Percentiles rank a stretch among this genome's conserved stretches.
These are phyloP conservation scores for Lentinula detonsa DNA, from an alignment of 768 basidiomycete genomes.

Conservation along the genomic window DNA sequence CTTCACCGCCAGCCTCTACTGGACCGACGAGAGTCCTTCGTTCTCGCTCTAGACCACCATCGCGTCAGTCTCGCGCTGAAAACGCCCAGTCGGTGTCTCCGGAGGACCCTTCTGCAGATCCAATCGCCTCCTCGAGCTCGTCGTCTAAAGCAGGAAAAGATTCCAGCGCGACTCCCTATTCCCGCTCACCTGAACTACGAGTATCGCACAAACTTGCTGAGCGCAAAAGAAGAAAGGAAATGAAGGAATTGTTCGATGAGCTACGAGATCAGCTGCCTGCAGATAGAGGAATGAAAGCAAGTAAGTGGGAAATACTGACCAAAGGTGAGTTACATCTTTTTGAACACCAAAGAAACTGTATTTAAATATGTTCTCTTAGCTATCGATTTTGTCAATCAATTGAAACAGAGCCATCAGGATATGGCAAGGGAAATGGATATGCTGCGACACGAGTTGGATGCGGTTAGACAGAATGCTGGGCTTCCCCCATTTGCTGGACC, in stretches of 20 bases:
- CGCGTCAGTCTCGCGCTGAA: constrained; percentile 44
- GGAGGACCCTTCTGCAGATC: constrained; percentile 37
- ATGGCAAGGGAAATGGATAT: constrained; percentile 76
- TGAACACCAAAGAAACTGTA: constrained; percentile 4
- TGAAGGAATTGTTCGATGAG: constrained; percentile 99
- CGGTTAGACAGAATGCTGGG: constrained; percentile 49
- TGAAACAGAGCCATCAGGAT: constrained; percentile 74
- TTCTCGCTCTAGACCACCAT: constrained; percentile 67
- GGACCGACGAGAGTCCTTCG: constrained; percentile 50
- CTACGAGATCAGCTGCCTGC: constrained; percentile 88
- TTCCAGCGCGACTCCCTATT: constrained; percentile 72
- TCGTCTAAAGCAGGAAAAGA: constrained; percentile 39
- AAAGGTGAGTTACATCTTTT: constrained; percentile 59
- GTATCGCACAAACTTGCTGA: constrained; percentile 97
- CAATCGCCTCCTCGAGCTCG: constrained; percentile 27
- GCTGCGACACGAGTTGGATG: constrained; percentile 68
- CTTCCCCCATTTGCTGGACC: constrained; percentile 42
- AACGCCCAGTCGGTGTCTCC: constrained; percentile 33
- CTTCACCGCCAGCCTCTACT: constrained; percentile 38
- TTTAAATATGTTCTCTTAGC: constrained; percentile 35
- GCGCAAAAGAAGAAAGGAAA: constrained; percentile 94
- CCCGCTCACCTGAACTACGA: constrained; percentile 89
- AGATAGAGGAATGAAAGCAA: constrained; percentile 91
- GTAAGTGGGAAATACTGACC: constrained; percentile 98
- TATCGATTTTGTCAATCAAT: constrained; percentile 78